These are phyloP conservation scores for Oryza meyeriana DNA, from an alignment of 176 grass and related monocot species.

Conservation along the genomic window DNA sequence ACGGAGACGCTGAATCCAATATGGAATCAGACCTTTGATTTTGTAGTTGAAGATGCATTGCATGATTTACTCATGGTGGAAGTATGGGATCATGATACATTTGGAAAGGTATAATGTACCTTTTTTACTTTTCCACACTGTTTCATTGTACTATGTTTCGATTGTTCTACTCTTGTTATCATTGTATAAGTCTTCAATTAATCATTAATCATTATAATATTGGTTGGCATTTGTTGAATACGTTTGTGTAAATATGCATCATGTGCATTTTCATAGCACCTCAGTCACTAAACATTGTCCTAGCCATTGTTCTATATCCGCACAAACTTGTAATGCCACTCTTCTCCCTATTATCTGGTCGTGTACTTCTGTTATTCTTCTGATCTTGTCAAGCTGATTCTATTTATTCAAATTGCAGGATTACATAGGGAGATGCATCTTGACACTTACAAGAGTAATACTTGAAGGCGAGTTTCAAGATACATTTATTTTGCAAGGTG, in stretches of 20 bases:
- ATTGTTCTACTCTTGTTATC: constrained; percentile 15
- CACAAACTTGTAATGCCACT: not conserved
- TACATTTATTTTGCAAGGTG: constrained; percentile 70
- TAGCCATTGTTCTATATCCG: not conserved
- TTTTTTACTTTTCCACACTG: not conserved
- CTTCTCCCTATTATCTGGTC: not conserved
- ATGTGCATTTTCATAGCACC: not conserved
- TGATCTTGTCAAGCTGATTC: not conserved
- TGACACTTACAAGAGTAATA: constrained; percentile 86
- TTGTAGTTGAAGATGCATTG: constrained; percentile 93
- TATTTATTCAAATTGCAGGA: constrained; percentile 46
- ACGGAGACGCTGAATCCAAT: constrained; percentile 85
- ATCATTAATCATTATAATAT: not conserved
- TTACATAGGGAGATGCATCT: constrained; percentile 92
- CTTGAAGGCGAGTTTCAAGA: constrained; percentile 85
- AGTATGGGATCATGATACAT: constrained; percentile 97
- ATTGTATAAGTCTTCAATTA: not conserved
- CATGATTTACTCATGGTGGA: constrained; percentile 99
- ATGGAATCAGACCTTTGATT: constrained; percentile 97
- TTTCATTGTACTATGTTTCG: not conserved
- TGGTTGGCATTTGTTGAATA: not conserved
- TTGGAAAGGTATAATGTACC: constrained; percentile 65
- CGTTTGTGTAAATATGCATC: not conserved
- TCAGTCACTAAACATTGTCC: not conserved
- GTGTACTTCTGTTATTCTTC: constrained; percentile 12